Conservation (phyloP, 2,329 filamentous ascomycete species). For the Arthrobotrys pseudoclavata region DNA sequence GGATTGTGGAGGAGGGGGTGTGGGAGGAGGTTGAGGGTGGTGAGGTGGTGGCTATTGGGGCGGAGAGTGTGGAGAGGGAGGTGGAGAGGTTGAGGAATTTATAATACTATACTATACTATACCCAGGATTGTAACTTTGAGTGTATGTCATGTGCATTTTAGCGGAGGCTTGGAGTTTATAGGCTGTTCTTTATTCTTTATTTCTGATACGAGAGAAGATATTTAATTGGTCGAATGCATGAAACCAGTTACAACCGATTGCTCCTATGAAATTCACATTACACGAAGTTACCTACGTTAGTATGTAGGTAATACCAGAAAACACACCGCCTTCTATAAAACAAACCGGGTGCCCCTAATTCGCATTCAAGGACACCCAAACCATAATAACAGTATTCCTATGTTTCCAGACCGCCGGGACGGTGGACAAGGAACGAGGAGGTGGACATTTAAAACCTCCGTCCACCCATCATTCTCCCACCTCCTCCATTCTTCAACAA, state of each 20-base stretch:
- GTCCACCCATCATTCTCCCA: constrained; percentile 73
- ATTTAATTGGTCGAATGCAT: too few species aligned
- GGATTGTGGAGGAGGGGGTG: constrained; percentile 42
- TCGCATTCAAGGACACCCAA: too few species aligned
- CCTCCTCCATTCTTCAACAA: constrained; percentile 88
- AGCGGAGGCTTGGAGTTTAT: background rate
- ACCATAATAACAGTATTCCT: too few species aligned
- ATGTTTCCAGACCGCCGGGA: too few species aligned
- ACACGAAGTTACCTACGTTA: background rate
- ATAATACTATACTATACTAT: background rate
- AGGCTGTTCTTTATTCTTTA: too few species aligned
- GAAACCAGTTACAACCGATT: background rate
- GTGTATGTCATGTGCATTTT: background rate
- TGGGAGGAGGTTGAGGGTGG: constrained; percentile 40
- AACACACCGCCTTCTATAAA: background rate
- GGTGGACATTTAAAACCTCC: constrained; percentile 80
- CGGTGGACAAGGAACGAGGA: background rate
- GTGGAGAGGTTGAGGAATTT: constrained; percentile 20
- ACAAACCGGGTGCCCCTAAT: too few species aligned
- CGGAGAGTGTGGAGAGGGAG: constrained; percentile 40
- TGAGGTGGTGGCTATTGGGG: constrained; percentile 34
- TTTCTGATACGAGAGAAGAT: too few species aligned
- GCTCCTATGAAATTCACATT: background rate
- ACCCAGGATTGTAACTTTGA: background rate
- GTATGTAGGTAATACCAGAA: background rate